phyloP scores from a whole-genome alignment of 2,329 filamentous ascomycete species.

The Pseudovirgaria hyperparasitica region DNA sequence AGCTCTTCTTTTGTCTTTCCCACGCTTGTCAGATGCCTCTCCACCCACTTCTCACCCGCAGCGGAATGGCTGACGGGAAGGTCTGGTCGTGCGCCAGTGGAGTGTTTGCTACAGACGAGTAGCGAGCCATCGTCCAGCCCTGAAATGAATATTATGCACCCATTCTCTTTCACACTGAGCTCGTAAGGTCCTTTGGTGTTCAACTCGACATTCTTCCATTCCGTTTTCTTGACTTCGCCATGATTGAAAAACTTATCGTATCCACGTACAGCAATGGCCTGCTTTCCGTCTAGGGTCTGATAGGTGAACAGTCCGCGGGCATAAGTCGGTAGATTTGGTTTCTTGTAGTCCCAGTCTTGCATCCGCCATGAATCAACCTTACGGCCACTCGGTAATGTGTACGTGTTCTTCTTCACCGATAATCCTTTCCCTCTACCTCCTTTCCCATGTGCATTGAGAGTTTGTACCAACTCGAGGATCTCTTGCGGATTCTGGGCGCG shows the following conservation, averaged over 20 bases:
- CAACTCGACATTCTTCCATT: slow-evolving; percentile 65
- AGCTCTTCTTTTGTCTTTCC: slow-evolving; percentile 72
- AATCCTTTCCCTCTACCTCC: slow-evolving; percentile 43
- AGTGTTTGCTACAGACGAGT: slow-evolving; percentile 98
- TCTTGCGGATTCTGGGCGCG: slow-evolving; percentile 56
- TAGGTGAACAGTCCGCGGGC: slow-evolving; percentile 92
- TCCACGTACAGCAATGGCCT: slow-evolving; percentile 75
- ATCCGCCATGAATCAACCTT: slow-evolving; percentile 85
- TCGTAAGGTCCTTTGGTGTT: slow-evolving; percentile 83
- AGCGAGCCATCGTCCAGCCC: slow-evolving; percentile 81
- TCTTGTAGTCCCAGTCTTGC: slow-evolving; percentile 94
- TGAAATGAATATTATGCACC: slow-evolving; percentile 97
- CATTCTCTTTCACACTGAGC: slow-evolving; percentile 93
- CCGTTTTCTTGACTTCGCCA: slow-evolving; percentile 66
- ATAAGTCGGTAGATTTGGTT: slow-evolving; percentile 71
- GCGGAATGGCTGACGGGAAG: slow-evolving; percentile 65
- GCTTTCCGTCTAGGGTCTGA: slow-evolving; percentile 45
- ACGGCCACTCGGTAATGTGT: slow-evolving; percentile 52
- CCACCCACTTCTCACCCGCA: slow-evolving; percentile 71
- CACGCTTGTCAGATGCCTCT: slow-evolving; percentile 62
- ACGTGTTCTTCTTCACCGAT: slow-evolving; percentile 71
- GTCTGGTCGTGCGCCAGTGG: slow-evolving; percentile 69
- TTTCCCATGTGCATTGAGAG: slow-evolving; percentile 46
- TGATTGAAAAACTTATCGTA: slow-evolving; percentile 99
- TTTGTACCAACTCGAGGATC: slow-evolving; percentile 51